Conservation (phyloP, 495 filamentous ascomycete species). For the Talaromyces liani region DNA sequence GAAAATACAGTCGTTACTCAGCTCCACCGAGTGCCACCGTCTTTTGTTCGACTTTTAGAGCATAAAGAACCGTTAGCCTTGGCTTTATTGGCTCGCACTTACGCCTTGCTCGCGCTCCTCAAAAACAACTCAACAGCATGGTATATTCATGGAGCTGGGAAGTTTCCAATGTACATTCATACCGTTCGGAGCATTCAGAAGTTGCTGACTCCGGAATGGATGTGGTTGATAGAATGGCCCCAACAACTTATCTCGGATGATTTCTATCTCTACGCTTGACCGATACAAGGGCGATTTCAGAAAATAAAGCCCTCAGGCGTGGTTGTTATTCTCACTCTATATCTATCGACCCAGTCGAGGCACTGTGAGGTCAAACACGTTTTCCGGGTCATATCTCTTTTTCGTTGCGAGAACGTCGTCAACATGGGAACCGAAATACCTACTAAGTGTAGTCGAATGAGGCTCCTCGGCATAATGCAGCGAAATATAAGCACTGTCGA, state of each 20-base stretch:
- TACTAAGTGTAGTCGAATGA: background rate
- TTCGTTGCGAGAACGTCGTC: conserved; percentile 2
- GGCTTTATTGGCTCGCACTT: background rate
- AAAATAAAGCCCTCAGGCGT: background rate
- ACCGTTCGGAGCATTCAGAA: background rate
- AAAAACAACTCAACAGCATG: background rate
- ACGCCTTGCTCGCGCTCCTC: background rate
- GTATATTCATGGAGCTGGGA: conserved; percentile 7
- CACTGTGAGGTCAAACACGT: conserved; percentile 7
- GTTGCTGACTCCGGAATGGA: background rate
- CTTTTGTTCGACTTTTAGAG: background rate
- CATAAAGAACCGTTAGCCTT: conserved; percentile 2
- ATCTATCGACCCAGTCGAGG: background rate
- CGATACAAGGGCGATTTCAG: background rate
- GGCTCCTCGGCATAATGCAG: background rate
- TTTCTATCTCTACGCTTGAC: background rate
- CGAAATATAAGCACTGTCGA: background rate
- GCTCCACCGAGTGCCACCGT: conserved; percentile 3
- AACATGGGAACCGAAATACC: conserved; percentile 2
- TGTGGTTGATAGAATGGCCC: conserved; percentile 8
- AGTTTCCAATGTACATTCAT: background rate
- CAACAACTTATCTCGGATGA: background rate
- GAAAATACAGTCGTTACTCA: background rate
- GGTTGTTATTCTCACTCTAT: background rate
- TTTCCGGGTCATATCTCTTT: conserved; percentile 5